Evolutionary conservation across 495 filamentous ascomycete genomes (phyloP), one percentile per base, ranked within the genome.

Genomic region (Hypoxylon perforatum): DNA sequence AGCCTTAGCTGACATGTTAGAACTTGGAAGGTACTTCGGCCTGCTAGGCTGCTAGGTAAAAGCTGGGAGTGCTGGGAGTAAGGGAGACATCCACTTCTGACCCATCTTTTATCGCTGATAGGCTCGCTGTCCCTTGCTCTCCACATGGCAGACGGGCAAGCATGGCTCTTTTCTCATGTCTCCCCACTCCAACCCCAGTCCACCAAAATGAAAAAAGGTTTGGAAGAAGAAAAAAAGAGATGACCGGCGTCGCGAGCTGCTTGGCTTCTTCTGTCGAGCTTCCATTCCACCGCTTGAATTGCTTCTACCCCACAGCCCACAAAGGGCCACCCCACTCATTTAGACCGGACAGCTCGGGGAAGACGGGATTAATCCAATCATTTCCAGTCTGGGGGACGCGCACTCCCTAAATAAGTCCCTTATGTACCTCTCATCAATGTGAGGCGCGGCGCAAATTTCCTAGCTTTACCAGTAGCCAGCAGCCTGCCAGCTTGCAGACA

Each of bases 261-360:
- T 44, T 63, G 12, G 53, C 22, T 33, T 21, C 45, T 69, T 55
- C 45, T 63, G 23, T 61, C 12, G 45, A 69, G 60, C 66, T 69
- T 69, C 66, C 51, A 69, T 69, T 60, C 65, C 65, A 69, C 65
- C 65, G 55, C 65, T 30, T 69, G 48, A 63, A 47, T 52, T 57
- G n/a, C 44, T 69, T 69, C 66, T 69, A 69, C 66, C 66, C 66
- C 66, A 69, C 66, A 69, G 2, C n/a, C n/a, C n/a, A 4, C 0
- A 59, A n/a, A n/a, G n/a, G n/a, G n/a, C n/a, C 59, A 28, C 25
- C 54, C 59, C 65, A 63, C 60, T 49, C 25, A 25, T 12, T 12
- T 23, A 51, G 49, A 18, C 50, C 55, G 55, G 56, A 56, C 38
- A 69, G 28, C 25, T 61, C 66, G 60, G 66, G 66, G 66, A 61